A percentile compares a stretch with the other conserved stretches of the same genome.
Conservation (phyloP, 371 early-diverging fungal species). For the Mucor ambiguus region DNA sequence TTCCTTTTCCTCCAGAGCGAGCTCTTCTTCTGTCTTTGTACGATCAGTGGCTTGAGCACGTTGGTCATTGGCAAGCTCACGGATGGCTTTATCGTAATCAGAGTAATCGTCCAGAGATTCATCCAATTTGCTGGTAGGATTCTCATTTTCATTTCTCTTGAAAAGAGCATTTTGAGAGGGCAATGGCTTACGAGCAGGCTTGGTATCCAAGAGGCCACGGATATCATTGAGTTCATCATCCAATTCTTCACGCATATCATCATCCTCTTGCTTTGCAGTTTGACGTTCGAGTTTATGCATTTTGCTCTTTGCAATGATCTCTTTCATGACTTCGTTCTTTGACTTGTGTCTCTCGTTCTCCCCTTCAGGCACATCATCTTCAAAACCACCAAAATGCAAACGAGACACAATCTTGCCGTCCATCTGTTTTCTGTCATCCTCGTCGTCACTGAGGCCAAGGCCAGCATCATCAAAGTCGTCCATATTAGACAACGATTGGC, state of each 20-base stretch:
- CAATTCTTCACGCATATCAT: slow-evolving; percentile 75
- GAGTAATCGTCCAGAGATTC: slow-evolving; percentile 43
- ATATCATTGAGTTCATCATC: slow-evolving; percentile 89
- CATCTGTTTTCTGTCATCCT: slow-evolving; percentile 58
- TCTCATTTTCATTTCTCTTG: slow-evolving; percentile 34
- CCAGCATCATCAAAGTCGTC: slow-evolving; percentile 81
- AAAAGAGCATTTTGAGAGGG: slow-evolving; percentile 49
- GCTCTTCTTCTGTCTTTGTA: slow-evolving; percentile 92
- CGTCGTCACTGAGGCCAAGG: slow-evolving; percentile 68
- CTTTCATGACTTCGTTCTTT: slow-evolving; percentile 94
- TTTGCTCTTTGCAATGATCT: slow-evolving; percentile 96
- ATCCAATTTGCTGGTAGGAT: slow-evolving; percentile 11
- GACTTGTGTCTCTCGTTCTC: slow-evolving; percentile 71
- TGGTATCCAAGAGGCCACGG: slow-evolving; percentile 64
- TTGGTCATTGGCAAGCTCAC: slow-evolving; percentile 80
- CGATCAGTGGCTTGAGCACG: slow-evolving; percentile 91
- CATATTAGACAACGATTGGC: slow-evolving; percentile 82
- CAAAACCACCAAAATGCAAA: slow-evolving; percentile 92
- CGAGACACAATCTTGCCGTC: slow-evolving; percentile 69
- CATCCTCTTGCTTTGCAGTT: slow-evolving; percentile 79
- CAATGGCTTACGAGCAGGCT: slow-evolving; percentile 43
- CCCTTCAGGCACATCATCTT: slow-evolving; percentile 44
- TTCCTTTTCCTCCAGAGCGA: slow-evolving; percentile 81
- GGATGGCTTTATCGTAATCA: slow-evolving; percentile 79
- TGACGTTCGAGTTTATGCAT: slow-evolving; percentile 89